Percentiles rank a stretch among this genome's conserved stretches.
Conservation (phyloP, 1,284 basidiomycete genomes). For the Boletus calvinii region DNA sequence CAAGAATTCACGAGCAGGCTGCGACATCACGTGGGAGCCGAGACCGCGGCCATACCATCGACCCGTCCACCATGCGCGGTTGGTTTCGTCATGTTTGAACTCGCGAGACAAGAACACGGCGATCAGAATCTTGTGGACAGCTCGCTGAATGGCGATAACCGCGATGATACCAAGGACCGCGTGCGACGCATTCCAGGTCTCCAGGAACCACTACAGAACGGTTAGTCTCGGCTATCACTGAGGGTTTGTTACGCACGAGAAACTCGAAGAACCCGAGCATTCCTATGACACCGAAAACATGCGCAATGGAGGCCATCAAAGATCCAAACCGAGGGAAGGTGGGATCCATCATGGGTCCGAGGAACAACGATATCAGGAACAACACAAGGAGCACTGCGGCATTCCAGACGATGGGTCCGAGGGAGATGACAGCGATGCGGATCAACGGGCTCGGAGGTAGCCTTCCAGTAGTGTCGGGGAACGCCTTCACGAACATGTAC, state of each 20-base stretch:
- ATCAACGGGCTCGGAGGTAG: conserved; percentile 76
- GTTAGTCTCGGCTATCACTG: conserved; percentile 9
- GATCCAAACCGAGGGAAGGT: conserved; percentile 86
- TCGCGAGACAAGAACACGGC: conserved; percentile 90
- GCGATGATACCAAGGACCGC: conserved; percentile 88
- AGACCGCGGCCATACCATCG: conserved; percentile 94
- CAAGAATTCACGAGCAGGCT: conserved; percentile 84
- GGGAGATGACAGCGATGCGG: conserved; percentile 88
- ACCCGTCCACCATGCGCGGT: conserved; percentile 97
- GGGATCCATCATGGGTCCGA: conserved; percentile 88
- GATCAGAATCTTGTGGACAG: conserved; percentile 89
- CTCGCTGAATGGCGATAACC: conserved; percentile 85
- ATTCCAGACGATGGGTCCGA: conserved; percentile 97
- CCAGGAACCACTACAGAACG: conserved; percentile 81
- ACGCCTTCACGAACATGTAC: conserved; percentile 89
- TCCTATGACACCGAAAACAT: conserved; percentile 77
- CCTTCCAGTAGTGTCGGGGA: conserved; percentile 68
- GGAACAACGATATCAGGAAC: conserved; percentile 90
- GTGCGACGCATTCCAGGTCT: conserved; percentile 89
- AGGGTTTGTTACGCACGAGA: conserved; percentile 56
- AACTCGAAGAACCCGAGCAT: conserved; percentile 95
- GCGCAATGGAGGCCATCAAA: conserved; percentile 85
- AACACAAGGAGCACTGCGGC: conserved; percentile 82
- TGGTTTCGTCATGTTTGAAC: conserved; percentile 97
- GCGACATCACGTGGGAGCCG: conserved; percentile 84